These are phyloP conservation scores for Yamadazyma blattariae DNA, from an alignment of 1,139 yeast genomes.

Conservation along the genomic window DNA sequence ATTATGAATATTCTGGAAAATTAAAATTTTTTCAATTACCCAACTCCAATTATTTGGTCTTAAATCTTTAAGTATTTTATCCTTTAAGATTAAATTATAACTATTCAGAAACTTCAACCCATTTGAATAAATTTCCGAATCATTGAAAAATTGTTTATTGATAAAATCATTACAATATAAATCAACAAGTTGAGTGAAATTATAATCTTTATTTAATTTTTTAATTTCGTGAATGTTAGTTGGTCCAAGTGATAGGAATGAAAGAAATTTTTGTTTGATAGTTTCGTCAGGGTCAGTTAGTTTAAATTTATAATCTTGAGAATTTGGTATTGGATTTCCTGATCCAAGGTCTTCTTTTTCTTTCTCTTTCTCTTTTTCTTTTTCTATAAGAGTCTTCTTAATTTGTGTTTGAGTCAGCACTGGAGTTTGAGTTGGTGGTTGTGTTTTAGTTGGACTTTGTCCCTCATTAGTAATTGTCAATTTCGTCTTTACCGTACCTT, in stretches of 20 bases:
- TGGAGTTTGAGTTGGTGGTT: not conserved
- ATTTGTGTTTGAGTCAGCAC: not conserved
- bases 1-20: slow-evolving; percentile 33
- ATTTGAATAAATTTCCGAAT: slow-evolving; percentile 33
- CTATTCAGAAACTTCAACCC: slow-evolving; percentile 9
- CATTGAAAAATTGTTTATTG: slow-evolving; percentile 31
- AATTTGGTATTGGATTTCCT: slow-evolving; percentile 3
- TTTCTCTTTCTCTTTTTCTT: not conserved
- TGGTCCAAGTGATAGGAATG: slow-evolving; percentile 42
- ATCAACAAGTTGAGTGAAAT: not conserved
- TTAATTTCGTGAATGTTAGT: slow-evolving; percentile 12
- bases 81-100: slow-evolving; percentile 28
- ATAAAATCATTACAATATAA: slow-evolving; percentile 18
- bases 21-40: slow-evolving; percentile 31
- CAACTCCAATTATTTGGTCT: slow-evolving; percentile 42
- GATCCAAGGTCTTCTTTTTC: not conserved
- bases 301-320: not conserved
- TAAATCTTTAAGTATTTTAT: slow-evolving; percentile 41
- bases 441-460: not conserved
- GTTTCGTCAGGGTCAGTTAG: slow-evolving; percentile 19
- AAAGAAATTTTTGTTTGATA: slow-evolving; percentile 26
- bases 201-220: slow-evolving; percentile 10
- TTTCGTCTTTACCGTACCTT: slow-evolving; percentile 32
- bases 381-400: not conserved
- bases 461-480: slow-evolving; percentile 31